These are phyloP conservation scores for Kuraishia piskuri DNA, from an alignment of 805 yeast genomes.

Conservation along the genomic window DNA sequence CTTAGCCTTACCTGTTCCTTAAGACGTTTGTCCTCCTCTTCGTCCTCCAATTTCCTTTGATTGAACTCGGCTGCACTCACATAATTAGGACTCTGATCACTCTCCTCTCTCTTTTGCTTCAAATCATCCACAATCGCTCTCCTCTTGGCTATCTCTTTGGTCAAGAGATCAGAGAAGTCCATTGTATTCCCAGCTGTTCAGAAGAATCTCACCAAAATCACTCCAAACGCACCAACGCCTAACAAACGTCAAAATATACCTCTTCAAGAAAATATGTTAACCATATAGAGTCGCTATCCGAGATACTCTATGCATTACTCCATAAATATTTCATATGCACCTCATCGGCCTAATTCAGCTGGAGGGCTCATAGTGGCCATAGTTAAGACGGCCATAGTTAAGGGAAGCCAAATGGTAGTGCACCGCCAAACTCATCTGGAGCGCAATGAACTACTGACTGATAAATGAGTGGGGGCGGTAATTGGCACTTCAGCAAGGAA, in stretches of 20 bases:
- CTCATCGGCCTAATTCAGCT: neutral
- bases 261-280: too few species aligned
- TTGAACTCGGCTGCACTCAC: conserved; percentile 2
- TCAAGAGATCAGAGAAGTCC: conserved; percentile 39
- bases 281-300: too few species aligned
- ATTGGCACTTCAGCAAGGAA: too few species aligned
- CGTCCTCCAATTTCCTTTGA: neutral
- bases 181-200: too few species aligned
- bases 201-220: too few species aligned
- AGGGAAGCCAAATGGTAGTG: too few species aligned
- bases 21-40: neutral
- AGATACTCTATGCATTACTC: too few species aligned
- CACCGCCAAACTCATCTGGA: too few species aligned
- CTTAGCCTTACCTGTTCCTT: neutral
- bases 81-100: conserved; percentile 1
- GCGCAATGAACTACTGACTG: too few species aligned
- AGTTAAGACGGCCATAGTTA: neutral
- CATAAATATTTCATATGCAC: neutral
- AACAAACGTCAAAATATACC: too few species aligned
- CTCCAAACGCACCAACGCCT: too few species aligned
- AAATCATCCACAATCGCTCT: conserved; percentile 15
- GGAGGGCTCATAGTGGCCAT: neutral
- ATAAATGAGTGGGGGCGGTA: too few species aligned
- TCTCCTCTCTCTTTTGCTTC: neutral
- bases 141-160: conserved; percentile 40